phyloP scores from a whole-genome alignment of 148 eudicot genomes.

The Amaranthus hypochondriacus region DNA sequence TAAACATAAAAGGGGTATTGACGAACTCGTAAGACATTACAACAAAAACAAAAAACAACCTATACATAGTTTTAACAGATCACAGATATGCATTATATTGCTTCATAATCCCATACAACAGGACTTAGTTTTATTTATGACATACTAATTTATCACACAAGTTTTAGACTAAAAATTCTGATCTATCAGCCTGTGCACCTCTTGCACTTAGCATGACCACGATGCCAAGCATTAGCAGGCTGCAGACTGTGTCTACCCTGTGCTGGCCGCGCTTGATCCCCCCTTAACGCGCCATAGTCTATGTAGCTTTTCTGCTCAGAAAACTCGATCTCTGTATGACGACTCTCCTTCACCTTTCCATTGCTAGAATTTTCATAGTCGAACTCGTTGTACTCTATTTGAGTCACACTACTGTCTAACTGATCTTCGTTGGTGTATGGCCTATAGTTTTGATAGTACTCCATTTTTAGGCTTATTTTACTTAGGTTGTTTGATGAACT shows the following conservation, averaged over 20 bases:
- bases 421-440: constrained; percentile 16
- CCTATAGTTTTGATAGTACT: constrained; percentile 10
- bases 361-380: background rate
- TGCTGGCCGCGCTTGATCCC: constrained; percentile 18
- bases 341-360: background rate
- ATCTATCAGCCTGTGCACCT: constrained; percentile 20
- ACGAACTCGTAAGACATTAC: no score
- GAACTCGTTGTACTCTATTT: constrained; percentile 9
- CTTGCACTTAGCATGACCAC: constrained; percentile 16
- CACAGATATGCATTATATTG: no score
- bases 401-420: background rate
- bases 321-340: constrained; percentile 9
- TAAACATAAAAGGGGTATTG: no score
- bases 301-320: constrained; percentile 24
- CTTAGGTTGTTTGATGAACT: no score
- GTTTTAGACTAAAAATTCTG: no score
- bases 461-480: background rate
- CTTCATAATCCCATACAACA: no score
- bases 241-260: constrained; percentile 6
- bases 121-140: no score
- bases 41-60: no score
- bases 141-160: no score
- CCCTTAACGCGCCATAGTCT: constrained; percentile 14
- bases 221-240: constrained; percentile 23
- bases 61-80: no score